Percentiles rank a stretch among this genome's conserved stretches.
These are phyloP conservation scores for Apiotrichum akiyoshidainum DNA, from an alignment of 1,284 basidiomycete genomes.

Conservation along the genomic window DNA sequence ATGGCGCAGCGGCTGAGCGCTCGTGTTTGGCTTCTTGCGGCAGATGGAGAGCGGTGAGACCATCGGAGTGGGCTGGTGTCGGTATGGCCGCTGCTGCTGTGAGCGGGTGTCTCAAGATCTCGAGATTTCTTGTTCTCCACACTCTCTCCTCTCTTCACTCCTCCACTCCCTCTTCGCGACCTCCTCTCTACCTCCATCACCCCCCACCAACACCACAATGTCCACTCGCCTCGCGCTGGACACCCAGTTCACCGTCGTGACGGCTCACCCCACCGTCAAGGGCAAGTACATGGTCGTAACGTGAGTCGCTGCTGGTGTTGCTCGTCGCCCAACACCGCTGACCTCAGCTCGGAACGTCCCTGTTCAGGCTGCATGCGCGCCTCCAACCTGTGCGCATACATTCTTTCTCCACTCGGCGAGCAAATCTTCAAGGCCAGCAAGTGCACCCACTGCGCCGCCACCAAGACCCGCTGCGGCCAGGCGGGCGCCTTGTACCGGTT, in stretches of 20 bases:
- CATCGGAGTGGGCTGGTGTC: too few species aligned
- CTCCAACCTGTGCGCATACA: neutral
- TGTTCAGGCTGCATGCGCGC: neutral
- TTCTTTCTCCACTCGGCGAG: conserved; percentile 2
- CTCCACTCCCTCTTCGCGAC: too few species aligned
- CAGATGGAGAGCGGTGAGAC: too few species aligned
- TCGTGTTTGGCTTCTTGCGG: too few species aligned
- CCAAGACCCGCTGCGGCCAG: neutral
- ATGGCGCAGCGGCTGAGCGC: too few species aligned
- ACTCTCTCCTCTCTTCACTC: too few species aligned
- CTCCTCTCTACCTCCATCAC: neutral
- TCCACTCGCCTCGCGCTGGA: neutral
- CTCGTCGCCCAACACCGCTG: neutral
- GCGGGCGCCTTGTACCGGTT: conserved; percentile 7
- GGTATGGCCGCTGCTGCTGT: too few species aligned
- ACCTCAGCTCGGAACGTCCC: conserved; percentile 2
- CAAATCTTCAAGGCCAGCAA: conserved; percentile 1
- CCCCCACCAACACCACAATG: neutral
- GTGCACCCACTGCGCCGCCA: conserved; percentile 1
- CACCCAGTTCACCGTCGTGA: conserved; percentile 2
- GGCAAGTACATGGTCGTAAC: conserved; percentile 8
- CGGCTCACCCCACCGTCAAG: neutral
- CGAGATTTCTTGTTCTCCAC: too few species aligned
- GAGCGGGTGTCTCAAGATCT: too few species aligned
- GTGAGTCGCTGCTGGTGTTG: neutral